Evolutionary conservation across 768 basidiomycete species (phyloP).

Genomic region (Boletales sp.): DNA sequence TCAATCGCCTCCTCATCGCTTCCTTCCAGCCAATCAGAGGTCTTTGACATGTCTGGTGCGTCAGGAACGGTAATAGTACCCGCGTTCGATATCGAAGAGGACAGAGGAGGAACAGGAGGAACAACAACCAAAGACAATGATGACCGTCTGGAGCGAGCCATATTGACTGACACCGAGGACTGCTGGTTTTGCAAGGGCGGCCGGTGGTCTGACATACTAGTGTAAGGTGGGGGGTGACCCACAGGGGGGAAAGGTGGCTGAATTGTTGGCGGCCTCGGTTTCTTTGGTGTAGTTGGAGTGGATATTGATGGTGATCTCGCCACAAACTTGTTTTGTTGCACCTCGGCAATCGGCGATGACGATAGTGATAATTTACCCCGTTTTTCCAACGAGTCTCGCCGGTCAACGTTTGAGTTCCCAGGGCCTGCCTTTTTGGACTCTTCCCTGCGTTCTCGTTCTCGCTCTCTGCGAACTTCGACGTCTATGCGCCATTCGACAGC

Average conservation of each 20-base stretch:
- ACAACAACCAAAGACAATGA: conserved; percentile 63
- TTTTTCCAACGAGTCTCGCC: conserved; percentile 46
- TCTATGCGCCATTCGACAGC: conserved; percentile 88
- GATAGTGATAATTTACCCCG: conserved; percentile 47
- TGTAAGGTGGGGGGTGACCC: conserved; percentile 71
- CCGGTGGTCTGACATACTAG: conserved; percentile 29
- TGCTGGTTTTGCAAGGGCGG: conserved; percentile 37
- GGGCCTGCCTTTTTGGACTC: conserved; percentile 52
- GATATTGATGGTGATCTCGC: conserved; percentile 21
- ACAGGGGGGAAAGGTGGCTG: conserved; percentile 29
- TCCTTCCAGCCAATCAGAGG: conserved; percentile 67
- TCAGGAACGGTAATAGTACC: conserved; percentile 29
- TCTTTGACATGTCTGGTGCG: conserved; percentile 45
- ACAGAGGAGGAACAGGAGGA: conserved; percentile 30
- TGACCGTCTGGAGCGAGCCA: conserved; percentile 45
- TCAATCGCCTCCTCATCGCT: conserved; percentile 89
- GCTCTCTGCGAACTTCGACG: conserved; percentile 69
- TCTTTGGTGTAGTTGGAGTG: conserved; percentile 15
- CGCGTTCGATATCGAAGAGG: conserved; percentile 35
- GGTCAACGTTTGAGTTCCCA: conserved; percentile 33
- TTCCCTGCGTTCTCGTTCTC: conserved; percentile 67
- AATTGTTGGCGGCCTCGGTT: conserved; percentile 24
- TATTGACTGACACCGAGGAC: conserved; percentile 42
- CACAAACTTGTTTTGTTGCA: conserved; percentile 13
- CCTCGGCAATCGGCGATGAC: conserved; percentile 40